Percentiles rank a stretch among this genome's conserved stretches.
phyloP scores from a whole-genome alignment of 2,329 filamentous ascomycete species.

The Curvularia verruculosa region DNA sequence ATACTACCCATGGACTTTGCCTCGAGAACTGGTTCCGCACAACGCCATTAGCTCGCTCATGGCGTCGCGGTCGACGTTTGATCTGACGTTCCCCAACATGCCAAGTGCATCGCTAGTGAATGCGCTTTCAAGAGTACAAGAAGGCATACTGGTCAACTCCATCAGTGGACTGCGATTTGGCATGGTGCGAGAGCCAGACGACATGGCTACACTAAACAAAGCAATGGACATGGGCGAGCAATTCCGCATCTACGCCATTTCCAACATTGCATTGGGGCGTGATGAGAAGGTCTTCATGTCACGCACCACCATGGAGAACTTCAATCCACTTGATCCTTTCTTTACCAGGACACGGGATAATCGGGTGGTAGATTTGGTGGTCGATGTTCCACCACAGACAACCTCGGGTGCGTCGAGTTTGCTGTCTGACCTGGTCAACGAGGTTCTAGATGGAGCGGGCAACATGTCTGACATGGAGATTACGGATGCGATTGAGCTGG shows the following conservation, averaged over 20 bases:
- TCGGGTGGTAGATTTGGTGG: conserved; percentile 73
- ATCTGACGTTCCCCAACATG: conserved; percentile 68
- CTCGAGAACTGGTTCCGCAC: conserved; percentile 71
- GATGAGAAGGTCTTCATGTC: conserved; percentile 87
- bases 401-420: conserved; percentile 21
- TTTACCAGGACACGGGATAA: conserved; percentile 80
- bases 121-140: conserved; percentile 62
- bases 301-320: conserved; percentile 69
- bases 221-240: conserved; percentile 44
- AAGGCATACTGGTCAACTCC: conserved; percentile 66
- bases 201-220: conserved; percentile 46
- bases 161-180: conserved; percentile 67
- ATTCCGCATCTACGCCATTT: conserved; percentile 80
- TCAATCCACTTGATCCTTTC: conserved; percentile 79
- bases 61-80: conserved; percentile 72
- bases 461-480: conserved; percentile 36
- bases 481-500: conserved; percentile 29
- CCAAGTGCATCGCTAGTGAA: conserved; percentile 57
- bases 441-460: conserved; percentile 28
- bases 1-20: conserved; percentile 92
- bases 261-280: conserved; percentile 78
- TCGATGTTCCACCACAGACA: conserved; percentile 58
- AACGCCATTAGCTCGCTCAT: conserved; percentile 81
- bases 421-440: conserved; percentile 31
- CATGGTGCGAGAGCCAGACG: conserved; percentile 67